Evolutionary conservation across 169 alveolate species (phyloP).

Genomic region (Plasmodium gonderi): DNA sequence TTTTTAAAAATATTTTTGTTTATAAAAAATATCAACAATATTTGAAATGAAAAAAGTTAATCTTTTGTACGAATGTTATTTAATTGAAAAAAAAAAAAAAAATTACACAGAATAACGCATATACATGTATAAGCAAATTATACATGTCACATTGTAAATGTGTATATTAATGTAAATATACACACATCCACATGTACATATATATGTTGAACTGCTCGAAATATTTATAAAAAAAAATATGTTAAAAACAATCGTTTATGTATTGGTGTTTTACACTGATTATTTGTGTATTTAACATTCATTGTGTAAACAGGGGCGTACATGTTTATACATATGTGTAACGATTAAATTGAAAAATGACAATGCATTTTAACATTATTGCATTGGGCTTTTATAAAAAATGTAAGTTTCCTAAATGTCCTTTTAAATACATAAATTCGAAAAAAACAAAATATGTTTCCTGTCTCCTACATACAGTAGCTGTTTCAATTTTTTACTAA

Average conservation of each 20-base stretch:
- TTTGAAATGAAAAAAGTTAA: slow-evolving; percentile 20
- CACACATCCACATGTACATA: background rate
- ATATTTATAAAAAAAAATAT: background rate
- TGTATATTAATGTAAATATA: background rate
- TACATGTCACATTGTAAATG: background rate
- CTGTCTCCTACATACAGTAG: background rate
- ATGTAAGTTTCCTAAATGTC: background rate
- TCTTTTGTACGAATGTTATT: slow-evolving; percentile 3
- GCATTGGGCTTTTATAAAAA: background rate
- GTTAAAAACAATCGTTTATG: background rate
- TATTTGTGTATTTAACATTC: background rate
- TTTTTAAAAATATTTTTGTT: slow-evolving; percentile 1
- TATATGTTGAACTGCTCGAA: background rate
- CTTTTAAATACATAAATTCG: slow-evolving; percentile 11
- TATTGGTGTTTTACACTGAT: background rate
- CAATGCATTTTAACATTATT: background rate
- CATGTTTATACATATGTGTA: background rate
- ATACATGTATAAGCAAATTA: slow-evolving; percentile 11
- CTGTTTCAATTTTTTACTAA: background rate
- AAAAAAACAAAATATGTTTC: background rate
- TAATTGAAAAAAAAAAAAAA: background rate
- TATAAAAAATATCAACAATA: background rate
- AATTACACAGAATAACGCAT: background rate
- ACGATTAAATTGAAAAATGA: slow-evolving; percentile 16
- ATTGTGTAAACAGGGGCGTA: background rate